Conservation (phyloP, 192 early-diverging fungal species). For the Funneliformis geosporum region DNA sequence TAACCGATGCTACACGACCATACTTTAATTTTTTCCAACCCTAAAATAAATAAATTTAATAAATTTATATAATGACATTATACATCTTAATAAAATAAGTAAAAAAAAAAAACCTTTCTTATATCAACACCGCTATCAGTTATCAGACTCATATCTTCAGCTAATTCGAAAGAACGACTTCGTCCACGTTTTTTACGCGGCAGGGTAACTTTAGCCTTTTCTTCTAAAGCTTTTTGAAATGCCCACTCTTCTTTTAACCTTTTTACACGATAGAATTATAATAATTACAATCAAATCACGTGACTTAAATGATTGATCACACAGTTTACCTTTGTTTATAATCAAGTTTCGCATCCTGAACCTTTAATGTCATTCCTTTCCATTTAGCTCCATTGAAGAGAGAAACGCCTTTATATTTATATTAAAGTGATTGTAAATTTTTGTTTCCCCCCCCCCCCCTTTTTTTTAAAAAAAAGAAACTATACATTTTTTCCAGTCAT, state of each 20-base stretch:
- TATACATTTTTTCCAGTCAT: constrained; percentile 68
- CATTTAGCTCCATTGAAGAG: constrained; percentile 79
- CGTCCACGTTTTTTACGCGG: constrained; percentile 28
- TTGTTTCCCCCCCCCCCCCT: too few relatives aligned
- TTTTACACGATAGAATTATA: neutral
- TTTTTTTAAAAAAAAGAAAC: neutral
- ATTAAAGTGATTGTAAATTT: neutral
- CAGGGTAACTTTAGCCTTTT: constrained; percentile 34
- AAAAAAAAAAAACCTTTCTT: constrained; percentile 35
- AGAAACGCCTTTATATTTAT: constrained; percentile 47
- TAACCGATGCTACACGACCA: constrained; percentile 71
- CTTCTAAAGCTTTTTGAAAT: constrained; percentile 17
- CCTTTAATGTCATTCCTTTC: constrained; percentile 76
- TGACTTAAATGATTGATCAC: neutral
- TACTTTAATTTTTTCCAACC: constrained; percentile 74
- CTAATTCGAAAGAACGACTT: constrained; percentile 45
- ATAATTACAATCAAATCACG: neutral
- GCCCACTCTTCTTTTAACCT: constrained; percentile 54
- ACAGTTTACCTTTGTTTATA: constrained; percentile 53
- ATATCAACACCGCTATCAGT: constrained; percentile 68
- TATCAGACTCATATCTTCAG: constrained; percentile 69
- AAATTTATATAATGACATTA: neutral
- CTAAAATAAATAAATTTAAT: neutral
- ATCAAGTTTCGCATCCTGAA: constrained; percentile 81
- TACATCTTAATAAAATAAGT: neutral